Base-by-base conservation (phyloP, 108 stramenopile genomes). In the Stephanodiscus triporus region DNA sequence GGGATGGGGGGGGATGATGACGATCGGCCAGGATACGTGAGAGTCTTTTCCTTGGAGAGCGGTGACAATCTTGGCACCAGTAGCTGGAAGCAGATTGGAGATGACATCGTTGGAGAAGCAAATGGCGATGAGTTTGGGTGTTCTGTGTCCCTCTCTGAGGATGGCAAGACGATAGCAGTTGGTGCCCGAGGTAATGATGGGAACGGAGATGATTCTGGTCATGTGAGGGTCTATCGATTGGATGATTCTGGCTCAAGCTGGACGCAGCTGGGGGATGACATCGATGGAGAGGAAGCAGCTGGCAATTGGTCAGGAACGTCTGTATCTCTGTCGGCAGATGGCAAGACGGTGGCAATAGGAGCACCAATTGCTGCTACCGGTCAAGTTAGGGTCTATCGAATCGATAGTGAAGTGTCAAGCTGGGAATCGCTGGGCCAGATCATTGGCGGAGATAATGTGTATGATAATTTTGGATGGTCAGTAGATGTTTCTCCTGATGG, bases 271-370 rank as follows among this genome's bases (percentile, higher is more conserved):
- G 66, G 75, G 5, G 11, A 68, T 2, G 55, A 42, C 26, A 22
- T 68, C 26, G 64, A 34, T 68, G 66, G 75, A 16, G 23, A 2
- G 14, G 36, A 2, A 24, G 36, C 20, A 2, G 47, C n/a, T n/a
- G 6, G 30, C 0, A 63, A 73, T 65, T 0, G 0, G 0, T 51
- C 63, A 55, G 73, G 73, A 37, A 27, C 9, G 0, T 34, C 73
- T 2, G 63, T 73, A 0, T 45, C 63, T 5, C 50, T 73, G 11
- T 65, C 63, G 55, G 27, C 26, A 22, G 48, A 73, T 51, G 63
- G 73, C 0, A 51, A 50, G 17, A 40, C 30, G 14, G 65, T 65
- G 19, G 73, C 73, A 5, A 65, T 65, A 0, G 63, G 73, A 13
- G 63, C 38, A n/a, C 19, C 19, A 19, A 23, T 9, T 16, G 5